These are phyloP conservation scores for Flaveria trinervia DNA, from an alignment of 129 eudicot genomes.

Conservation along the genomic window DNA sequence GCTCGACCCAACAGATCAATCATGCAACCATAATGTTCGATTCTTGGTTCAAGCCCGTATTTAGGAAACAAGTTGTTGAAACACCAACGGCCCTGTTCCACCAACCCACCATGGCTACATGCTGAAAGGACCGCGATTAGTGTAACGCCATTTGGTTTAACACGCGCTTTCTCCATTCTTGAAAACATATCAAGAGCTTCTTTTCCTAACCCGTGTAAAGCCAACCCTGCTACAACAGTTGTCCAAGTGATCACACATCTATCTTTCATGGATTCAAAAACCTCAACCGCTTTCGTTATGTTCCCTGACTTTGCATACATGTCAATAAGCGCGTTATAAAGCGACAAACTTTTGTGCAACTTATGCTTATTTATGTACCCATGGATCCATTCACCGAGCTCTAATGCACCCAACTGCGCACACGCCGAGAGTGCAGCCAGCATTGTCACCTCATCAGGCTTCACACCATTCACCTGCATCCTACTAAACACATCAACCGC, in stretches of 20 bases:
- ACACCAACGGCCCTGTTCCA: constrained; percentile 45
- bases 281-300: constrained; percentile 34
- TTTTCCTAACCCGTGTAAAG: constrained; percentile 45
- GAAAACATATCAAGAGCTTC: constrained; percentile 50
- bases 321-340: constrained; percentile 52
- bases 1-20: constrained; percentile 48
- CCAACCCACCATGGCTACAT: constrained; percentile 50
- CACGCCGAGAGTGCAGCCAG: constrained; percentile 46
- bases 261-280: constrained; percentile 41
- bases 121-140: constrained; percentile 54
- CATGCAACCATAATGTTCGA: constrained; percentile 57
- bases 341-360: constrained; percentile 26
- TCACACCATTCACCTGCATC: constrained; percentile 41
- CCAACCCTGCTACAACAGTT: constrained; percentile 45
- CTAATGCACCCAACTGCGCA: constrained; percentile 48
- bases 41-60: constrained; percentile 44
- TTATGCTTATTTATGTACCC: constrained; percentile 20
- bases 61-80: constrained; percentile 38
- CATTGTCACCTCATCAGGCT: constrained; percentile 52
- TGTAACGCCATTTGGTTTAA: constrained; percentile 50
- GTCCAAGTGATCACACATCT: constrained; percentile 56
- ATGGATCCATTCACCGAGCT: constrained; percentile 52
- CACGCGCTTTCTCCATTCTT: constrained; percentile 37
- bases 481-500: constrained; percentile 40
- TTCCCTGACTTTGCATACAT: constrained; percentile 59